Evolutionary conservation across 768 basidiomycete genomes (phyloP).

Genomic region (Pleurotus citrinopileatus): DNA sequence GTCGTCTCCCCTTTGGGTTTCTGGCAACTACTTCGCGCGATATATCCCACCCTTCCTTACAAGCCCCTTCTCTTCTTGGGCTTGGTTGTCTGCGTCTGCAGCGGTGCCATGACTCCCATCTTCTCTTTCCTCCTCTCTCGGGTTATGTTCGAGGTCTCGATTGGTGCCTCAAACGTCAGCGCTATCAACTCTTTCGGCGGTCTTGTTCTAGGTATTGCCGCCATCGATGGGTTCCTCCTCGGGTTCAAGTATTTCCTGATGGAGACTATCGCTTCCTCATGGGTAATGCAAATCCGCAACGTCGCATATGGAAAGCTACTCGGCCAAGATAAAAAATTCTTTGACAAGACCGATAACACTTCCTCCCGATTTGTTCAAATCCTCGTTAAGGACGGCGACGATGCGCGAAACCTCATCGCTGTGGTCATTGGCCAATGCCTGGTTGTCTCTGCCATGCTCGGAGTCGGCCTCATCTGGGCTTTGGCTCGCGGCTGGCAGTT

Average conservation of each 20-base stretch:
- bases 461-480: slow-evolving; percentile 87
- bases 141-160: slow-evolving; percentile 74
- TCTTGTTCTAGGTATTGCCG: slow-evolving; percentile 71
- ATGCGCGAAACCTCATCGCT: slow-evolving; percentile 75
- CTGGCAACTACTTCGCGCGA: slow-evolving; percentile 45
- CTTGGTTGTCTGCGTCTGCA: slow-evolving; percentile 61
- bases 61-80: slow-evolving; percentile 73
- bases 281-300: slow-evolving; percentile 68
- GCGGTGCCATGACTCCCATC: slow-evolving; percentile 85
- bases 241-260: slow-evolving; percentile 80
- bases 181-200: slow-evolving; percentile 70
- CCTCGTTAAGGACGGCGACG: slow-evolving; percentile 87
- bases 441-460: slow-evolving; percentile 79
- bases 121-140: slow-evolving; percentile 89
- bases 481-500: slow-evolving; percentile 88
- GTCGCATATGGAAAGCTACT: slow-evolving; percentile 58
- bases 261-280: slow-evolving; percentile 69
- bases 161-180: slow-evolving; percentile 58
- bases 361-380: slow-evolving; percentile 65
- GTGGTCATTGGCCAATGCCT: slow-evolving; percentile 67
- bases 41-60: slow-evolving; percentile 71
- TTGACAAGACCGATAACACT: slow-evolving; percentile 65
- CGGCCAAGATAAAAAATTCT: slow-evolving; percentile 83
- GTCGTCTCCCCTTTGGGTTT: slow-evolving; percentile 31
- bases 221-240: slow-evolving; percentile 70